These are phyloP conservation scores for Macrolepiota fuliginosa DNA, from an alignment of 768 basidiomycete species.

Conservation along the genomic window DNA sequence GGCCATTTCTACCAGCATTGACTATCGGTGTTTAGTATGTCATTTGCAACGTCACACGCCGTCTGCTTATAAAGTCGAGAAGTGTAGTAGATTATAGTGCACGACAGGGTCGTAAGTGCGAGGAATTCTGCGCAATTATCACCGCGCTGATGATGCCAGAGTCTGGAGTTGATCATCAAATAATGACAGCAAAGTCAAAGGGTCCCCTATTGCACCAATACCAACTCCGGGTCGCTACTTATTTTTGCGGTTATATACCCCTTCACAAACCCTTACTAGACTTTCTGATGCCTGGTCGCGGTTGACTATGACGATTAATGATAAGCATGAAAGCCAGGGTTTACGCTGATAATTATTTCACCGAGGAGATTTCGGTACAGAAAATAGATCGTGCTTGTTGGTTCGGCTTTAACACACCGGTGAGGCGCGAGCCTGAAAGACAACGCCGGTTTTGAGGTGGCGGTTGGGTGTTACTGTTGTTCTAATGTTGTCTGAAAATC, in stretches of 20 bases:
- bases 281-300: not conserved
- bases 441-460: too few relatives aligned
- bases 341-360: not conserved
- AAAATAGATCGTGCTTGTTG: not conserved
- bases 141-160: not conserved
- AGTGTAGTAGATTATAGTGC: not conserved
- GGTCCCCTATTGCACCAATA: not conserved
- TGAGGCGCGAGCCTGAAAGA: not conserved
- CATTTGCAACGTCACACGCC: not conserved
- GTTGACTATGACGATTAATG: not conserved
- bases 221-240: not conserved
- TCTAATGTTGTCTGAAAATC: not conserved
- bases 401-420: too few relatives aligned
- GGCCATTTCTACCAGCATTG: not conserved
- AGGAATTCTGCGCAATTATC: not conserved
- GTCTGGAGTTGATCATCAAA: not conserved
- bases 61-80: not conserved
- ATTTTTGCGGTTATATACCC: not conserved
- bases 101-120: not conserved
- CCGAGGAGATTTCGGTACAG: conserved; percentile 11
- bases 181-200: not conserved
- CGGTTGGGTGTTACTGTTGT: not conserved
- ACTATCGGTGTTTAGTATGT: not conserved
- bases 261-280: not conserved
- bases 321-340: not conserved